Evolutionary conservation across 2,329 filamentous ascomycete species (phyloP).

Genomic region (Teratosphaeria destructans): DNA sequence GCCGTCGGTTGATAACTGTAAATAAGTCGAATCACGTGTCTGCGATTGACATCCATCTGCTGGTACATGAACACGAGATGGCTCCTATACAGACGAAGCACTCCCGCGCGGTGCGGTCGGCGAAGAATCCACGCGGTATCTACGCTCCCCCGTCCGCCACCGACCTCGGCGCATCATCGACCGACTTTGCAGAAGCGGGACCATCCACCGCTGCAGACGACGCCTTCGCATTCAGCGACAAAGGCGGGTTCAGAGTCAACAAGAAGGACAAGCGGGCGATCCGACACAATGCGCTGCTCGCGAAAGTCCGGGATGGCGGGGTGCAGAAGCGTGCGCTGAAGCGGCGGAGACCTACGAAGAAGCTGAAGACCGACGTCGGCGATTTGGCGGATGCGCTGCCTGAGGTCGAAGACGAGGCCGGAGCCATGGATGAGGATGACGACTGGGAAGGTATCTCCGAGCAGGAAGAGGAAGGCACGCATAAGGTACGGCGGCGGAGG

Average conservation of each 20-base stretch:
- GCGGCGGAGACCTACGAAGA: slow-evolving; percentile 60
- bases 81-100: not conserved
- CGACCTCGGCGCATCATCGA: not conserved
- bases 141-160: slow-evolving; percentile 12
- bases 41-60: not conserved
- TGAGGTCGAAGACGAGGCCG: slow-evolving; percentile 29
- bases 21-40: not conserved
- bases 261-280: slow-evolving; percentile 79
- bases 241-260: slow-evolving; percentile 37
- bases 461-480: slow-evolving; percentile 13
- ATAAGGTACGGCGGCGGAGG: slow-evolving; percentile 9
- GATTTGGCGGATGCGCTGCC: slow-evolving; percentile 73
- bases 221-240: slow-evolving; percentile 29
- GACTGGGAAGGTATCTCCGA: slow-evolving; percentile 29
- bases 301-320: slow-evolving; percentile 38
- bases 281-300: slow-evolving; percentile 67
- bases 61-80: not conserved
- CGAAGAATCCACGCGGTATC: slow-evolving; percentile 11
- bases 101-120: slow-evolving; percentile 7
- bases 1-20: slow-evolving; percentile 13
- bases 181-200: not conserved
- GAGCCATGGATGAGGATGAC: slow-evolving; percentile 37
- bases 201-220: not conserved
- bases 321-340: slow-evolving; percentile 48
- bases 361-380: slow-evolving; percentile 65